A percentile compares a stretch with the other conserved stretches of the same genome.
phyloP scores from a whole-genome alignment of 768 basidiomycete genomes.

The Xanthoconium purpureum region DNA sequence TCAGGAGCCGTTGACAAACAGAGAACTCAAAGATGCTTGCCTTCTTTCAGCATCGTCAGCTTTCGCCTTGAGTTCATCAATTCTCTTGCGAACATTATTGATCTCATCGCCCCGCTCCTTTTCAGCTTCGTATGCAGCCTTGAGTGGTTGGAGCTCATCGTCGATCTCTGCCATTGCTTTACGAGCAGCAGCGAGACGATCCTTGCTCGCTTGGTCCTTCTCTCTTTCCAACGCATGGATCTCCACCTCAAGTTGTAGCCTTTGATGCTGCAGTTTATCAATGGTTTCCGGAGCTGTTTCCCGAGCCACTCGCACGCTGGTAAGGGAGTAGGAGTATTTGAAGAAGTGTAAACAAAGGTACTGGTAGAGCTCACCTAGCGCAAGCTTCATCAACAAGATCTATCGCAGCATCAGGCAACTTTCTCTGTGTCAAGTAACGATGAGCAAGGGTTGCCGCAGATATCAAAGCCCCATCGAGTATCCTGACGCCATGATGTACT shows the following conservation, averaged over 20 bases:
- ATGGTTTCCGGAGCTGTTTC: conserved; percentile 94
- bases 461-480: conserved; percentile 85
- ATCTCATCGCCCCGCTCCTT: conserved; percentile 82
- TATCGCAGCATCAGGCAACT: conserved; percentile 83
- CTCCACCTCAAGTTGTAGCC: conserved; percentile 90
- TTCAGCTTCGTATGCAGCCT: conserved; percentile 83
- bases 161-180: conserved; percentile 82
- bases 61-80: conserved; percentile 90
- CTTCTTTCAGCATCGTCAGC: conserved; percentile 89
- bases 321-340: conserved; percentile 2
- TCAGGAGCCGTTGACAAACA: not conserved
- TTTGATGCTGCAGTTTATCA: conserved; percentile 84
- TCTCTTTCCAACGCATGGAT: conserved; percentile 93
- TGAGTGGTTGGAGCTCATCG: conserved; percentile 78
- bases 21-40: conserved; percentile 35
- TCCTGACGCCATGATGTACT: conserved; percentile 87
- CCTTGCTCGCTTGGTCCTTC: conserved; percentile 85
- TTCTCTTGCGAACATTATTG: conserved; percentile 67
- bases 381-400: conserved; percentile 92
- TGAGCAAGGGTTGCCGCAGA: conserved; percentile 88
- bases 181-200: conserved; percentile 67
- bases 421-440: conserved; percentile 82
- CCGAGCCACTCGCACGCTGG: conserved; percentile 81
- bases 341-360: not conserved
- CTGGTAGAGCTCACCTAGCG: conserved; percentile 56